Evolutionary conservation across 331 rosid species (phyloP).

Genomic region (Erythrophleum ivorense): DNA sequence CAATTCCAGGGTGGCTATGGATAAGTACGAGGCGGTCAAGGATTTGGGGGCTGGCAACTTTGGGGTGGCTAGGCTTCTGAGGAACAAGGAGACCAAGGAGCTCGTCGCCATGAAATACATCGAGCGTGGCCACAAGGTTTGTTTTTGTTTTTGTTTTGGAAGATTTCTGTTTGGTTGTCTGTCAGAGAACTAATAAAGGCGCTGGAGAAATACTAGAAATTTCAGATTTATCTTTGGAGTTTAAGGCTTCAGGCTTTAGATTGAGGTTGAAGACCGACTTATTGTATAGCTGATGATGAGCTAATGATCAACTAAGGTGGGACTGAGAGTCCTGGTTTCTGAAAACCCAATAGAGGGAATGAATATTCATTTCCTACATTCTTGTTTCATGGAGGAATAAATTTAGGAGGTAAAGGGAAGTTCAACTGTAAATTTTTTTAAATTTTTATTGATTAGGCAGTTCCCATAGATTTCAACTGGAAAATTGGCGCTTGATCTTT

Average conservation of each 20-base stretch:
- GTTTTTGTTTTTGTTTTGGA: neutral
- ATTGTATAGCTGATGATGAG: no score
- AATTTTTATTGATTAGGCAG: neutral
- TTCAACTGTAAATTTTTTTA: slow-evolving; percentile 1
- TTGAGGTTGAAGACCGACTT: no score
- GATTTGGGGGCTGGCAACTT: slow-evolving; percentile 74
- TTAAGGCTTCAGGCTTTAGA: no score
- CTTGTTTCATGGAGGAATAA: slow-evolving; percentile 20
- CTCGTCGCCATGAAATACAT: slow-evolving; percentile 80
- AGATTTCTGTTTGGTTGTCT: slow-evolving; percentile 4
- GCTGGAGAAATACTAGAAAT: neutral
- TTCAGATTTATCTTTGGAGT: slow-evolving; percentile 37
- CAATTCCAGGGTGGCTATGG: slow-evolving; percentile 44
- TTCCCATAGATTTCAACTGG: slow-evolving; percentile 25
- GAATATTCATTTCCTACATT: slow-evolving; percentile 5
- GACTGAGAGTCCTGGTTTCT: neutral
- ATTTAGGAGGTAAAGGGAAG: slow-evolving; percentile 14
- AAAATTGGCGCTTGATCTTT: slow-evolving; percentile 22
- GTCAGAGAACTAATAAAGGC: neutral
- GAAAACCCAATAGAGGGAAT: slow-evolving; percentile 20
- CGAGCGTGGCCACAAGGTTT: slow-evolving; percentile 70
- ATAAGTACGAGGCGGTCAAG: slow-evolving; percentile 65
- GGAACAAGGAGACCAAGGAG: slow-evolving; percentile 67
- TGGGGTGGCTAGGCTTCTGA: slow-evolving; percentile 68
- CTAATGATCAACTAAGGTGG: no score